Conservation (phyloP, 2,329 filamentous ascomycete genomes). For the Colletotrichum liriopes region DNA sequence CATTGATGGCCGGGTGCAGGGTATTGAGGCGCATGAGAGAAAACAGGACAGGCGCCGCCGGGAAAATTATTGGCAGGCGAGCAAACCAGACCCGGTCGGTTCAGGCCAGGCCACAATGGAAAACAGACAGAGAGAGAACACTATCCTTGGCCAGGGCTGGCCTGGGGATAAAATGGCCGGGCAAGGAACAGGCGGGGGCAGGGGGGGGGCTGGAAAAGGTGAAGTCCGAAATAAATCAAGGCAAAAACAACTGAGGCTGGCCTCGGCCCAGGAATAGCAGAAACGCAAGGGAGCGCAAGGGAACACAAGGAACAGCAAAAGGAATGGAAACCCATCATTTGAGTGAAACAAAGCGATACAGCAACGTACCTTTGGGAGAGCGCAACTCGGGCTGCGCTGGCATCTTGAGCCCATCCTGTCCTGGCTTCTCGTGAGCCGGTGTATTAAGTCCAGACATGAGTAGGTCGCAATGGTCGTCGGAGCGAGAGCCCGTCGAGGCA, state of each 20-base stretch:
- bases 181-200: not conserved
- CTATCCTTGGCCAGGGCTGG: not conserved
- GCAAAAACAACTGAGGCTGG: not conserved
- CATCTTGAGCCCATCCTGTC: constrained; percentile 16
- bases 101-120: not conserved
- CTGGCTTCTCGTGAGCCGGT: constrained; percentile 37
- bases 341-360: not conserved
- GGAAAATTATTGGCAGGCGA: not conserved
- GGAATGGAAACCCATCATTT: not conserved
- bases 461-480: constrained; percentile 50
- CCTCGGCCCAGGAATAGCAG: not conserved
- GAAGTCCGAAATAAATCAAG: constrained; percentile 13
- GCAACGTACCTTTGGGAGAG: constrained; percentile 28
- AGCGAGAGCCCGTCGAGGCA: constrained; percentile 51
- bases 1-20: constrained; percentile 2
- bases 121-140: not conserved
- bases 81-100: not conserved
- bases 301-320: not conserved
- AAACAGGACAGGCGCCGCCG: not conserved
- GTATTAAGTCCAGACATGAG: constrained; percentile 53
- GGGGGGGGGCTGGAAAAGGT: not conserved
- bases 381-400: constrained; percentile 16
- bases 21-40: not conserved
- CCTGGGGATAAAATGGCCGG: not conserved
- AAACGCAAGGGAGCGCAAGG: not conserved